These are phyloP conservation scores for Lasiodiplodia hormozganensis DNA, from an alignment of 2,329 filamentous ascomycete genomes.

Conservation along the genomic window DNA sequence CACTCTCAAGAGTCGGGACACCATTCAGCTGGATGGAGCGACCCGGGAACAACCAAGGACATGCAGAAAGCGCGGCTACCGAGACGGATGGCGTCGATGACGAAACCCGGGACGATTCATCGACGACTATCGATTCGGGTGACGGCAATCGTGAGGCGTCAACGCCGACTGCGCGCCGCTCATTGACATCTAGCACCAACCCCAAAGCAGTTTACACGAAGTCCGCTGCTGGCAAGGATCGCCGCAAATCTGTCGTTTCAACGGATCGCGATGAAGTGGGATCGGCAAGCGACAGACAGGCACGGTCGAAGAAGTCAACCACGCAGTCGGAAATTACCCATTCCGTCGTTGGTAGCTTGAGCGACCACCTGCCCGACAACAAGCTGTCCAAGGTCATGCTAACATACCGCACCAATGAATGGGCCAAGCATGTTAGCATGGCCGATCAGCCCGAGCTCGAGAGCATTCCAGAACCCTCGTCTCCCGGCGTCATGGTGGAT, in stretches of 20 bases:
- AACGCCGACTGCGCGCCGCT: not conserved
- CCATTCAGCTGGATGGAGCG: conserved; percentile 17
- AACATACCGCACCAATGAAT: conserved; percentile 91
- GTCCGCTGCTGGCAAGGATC: conserved; percentile 20
- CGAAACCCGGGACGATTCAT: conserved; percentile 7
- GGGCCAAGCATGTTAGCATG: conserved; percentile 85
- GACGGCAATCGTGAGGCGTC: not conserved
- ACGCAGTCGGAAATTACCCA: conserved; percentile 26
- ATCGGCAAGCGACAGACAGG: conserved; percentile 25
- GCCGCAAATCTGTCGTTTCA: conserved; percentile 20
- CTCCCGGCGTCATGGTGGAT: conserved; percentile 51
- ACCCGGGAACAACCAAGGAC: not conserved
- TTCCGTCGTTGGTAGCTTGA: conserved; percentile 21
- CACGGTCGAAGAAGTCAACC: conserved; percentile 21
- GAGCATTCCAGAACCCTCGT: conserved; percentile 59
- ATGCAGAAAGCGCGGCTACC: not conserved
- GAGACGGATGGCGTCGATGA: not conserved
- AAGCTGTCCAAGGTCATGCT: conserved; percentile 77
- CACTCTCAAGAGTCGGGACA: conserved; percentile 35
- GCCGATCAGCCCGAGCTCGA: conserved; percentile 77
- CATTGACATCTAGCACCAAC: conserved; percentile 41
- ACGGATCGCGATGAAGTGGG: conserved; percentile 7
- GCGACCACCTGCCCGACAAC: conserved; percentile 69
- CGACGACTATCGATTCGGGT: not conserved
- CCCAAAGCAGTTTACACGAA: conserved; percentile 35